A percentile compares a stretch with the other conserved stretches of the same genome.
These are phyloP conservation scores for Yamadazyma kanchanaburiensis DNA, from an alignment of 1,139 yeast species.

Conservation along the genomic window DNA sequence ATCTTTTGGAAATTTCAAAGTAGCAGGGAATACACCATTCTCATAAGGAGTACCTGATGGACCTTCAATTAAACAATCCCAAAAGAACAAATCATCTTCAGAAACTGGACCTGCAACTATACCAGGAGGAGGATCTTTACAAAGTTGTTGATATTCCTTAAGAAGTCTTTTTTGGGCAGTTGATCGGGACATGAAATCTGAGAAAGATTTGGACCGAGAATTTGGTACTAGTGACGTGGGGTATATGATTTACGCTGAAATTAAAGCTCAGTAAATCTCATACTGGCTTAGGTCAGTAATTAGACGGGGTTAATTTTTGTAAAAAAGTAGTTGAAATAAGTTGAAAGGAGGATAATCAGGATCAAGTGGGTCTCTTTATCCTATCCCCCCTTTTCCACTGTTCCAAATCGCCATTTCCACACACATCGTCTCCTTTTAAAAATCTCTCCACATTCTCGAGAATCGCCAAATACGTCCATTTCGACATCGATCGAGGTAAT, in stretches of 20 bases:
- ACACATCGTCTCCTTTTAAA: too few species aligned
- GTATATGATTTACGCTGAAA: too few species aligned
- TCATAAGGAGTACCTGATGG: slow-evolving; percentile 94
- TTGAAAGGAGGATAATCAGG: too few species aligned
- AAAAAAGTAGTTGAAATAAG: too few species aligned
- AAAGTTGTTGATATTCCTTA: slow-evolving; percentile 84
- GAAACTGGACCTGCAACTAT: slow-evolving; percentile 87
- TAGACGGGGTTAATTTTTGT: too few species aligned
- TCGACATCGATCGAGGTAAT: not conserved
- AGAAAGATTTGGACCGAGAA: not conserved
- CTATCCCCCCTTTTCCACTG: too few species aligned
- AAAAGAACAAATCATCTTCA: slow-evolving; percentile 76
- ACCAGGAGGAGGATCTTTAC: slow-evolving; percentile 90
- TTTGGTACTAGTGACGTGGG: too few species aligned
- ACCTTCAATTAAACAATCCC: slow-evolving; percentile 93
- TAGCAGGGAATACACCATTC: slow-evolving; percentile 88
- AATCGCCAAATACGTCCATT: not conserved
- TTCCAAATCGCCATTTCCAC: too few species aligned
- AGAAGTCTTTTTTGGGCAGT: slow-evolving; percentile 86
- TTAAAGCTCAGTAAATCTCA: too few species aligned
- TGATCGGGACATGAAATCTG: slow-evolving; percentile 42
- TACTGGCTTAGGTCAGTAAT: too few species aligned
- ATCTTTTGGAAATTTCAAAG: slow-evolving; percentile 77
- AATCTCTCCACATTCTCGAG: too few species aligned
- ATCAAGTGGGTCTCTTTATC: too few species aligned